Conservation (phyloP, 176 grass and related monocot species). For the Avena sativa region DNA sequence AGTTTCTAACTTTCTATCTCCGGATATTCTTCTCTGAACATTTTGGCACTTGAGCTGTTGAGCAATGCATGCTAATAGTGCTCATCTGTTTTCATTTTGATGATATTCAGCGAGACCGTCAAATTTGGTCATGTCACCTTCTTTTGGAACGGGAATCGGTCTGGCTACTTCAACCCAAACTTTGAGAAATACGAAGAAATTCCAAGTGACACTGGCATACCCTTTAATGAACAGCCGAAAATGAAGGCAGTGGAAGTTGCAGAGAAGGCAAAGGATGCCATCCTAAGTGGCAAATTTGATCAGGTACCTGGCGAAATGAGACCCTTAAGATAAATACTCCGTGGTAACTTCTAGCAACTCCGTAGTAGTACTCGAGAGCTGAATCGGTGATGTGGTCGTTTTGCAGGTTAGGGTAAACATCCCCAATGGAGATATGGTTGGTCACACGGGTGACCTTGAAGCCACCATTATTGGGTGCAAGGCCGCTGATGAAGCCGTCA, state of each 20-base stretch:
- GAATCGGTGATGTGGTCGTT: not conserved
- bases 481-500: conserved; percentile 83
- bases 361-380: not conserved
- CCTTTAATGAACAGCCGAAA: conserved; percentile 77
- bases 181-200: conserved; percentile 87
- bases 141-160: conserved; percentile 99
- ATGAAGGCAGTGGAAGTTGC: conserved; percentile 97
- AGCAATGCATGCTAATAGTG: not conserved
- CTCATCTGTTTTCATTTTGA: not conserved
- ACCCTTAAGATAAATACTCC: not conserved
- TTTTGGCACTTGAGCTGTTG: not conserved
- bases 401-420: conserved; percentile 85
- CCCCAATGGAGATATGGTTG: conserved; percentile 92
- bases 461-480: conserved; percentile 85
- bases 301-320: conserved; percentile 56
- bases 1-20: not conserved
- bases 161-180: conserved; percentile 77
- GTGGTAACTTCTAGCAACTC: not conserved
- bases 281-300: conserved; percentile 77
- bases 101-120: conserved; percentile 74
- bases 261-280: conserved; percentile 78
- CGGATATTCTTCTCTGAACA: conserved; percentile 15
- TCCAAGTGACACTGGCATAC: conserved; percentile 84
- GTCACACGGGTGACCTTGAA: conserved; percentile 86
- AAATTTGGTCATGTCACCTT: conserved; percentile 98